Evolutionary conservation across 1,284 basidiomycete species (phyloP), one percentile per base, ranked within the genome.

Genomic region (Melampsora medusae): DNA sequence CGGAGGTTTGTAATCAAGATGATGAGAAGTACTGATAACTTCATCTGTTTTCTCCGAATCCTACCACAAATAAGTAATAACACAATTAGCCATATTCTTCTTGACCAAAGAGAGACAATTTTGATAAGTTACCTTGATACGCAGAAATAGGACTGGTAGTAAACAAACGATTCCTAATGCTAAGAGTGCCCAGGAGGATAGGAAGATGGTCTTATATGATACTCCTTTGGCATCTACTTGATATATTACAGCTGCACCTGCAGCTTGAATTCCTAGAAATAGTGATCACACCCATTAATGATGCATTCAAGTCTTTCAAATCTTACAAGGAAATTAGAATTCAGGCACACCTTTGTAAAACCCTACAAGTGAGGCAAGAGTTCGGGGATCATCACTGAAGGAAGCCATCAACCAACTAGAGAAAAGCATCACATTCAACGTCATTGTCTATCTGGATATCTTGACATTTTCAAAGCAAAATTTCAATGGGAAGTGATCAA

Each of bases 271-370:
- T 12, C 72, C 72, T 74, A 19, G 35, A 56, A 16, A n/a, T 28
- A 19, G 2, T 28, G 28, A 28, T 56, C 7, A 14, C 7, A 22
- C 10, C 4, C 1, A 56, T 22, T 1, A 56, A 22, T 19, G 1
- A n/a, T 17, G 17, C 31, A 25, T 17, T 31, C 16, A 28, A 7
- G 7, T n/a, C 5, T 12, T 14, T 56, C 9, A n/a, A 14, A 28
- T 4, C 14, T 42, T 12, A 16, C 9, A 17, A 46, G 14, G 42
- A 46, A 12, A 16, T 14, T 46, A 1, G 42, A 16, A 46, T 46
- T 4, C 42, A 17, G 56, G n/a, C 48, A 33, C n/a, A 77, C 69
- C 76, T 68, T 77, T 77, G 19, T 77, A 77, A 70, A 77, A 77
- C n/a, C 76, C 76, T 4, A 69, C 64, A 3, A 69, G 46, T 17